These are phyloP conservation scores for Trichoderma virens DNA, from an alignment of 495 filamentous ascomycete genomes.

Conservation along the genomic window DNA sequence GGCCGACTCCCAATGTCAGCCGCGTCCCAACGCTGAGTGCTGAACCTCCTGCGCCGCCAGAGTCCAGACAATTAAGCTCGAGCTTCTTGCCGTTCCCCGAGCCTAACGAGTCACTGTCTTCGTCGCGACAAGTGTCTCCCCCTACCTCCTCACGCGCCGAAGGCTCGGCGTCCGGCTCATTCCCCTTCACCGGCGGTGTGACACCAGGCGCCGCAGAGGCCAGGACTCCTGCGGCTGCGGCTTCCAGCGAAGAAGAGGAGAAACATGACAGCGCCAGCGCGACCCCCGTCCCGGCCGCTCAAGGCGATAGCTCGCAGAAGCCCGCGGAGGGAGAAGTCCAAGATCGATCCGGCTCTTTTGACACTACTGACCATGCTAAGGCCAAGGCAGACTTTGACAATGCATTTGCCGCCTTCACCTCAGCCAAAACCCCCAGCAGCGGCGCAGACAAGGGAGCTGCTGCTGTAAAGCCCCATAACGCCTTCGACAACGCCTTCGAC, in stretches of 20 bases:
- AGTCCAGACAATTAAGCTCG: conserved; percentile 66
- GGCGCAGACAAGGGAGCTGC: neutral
- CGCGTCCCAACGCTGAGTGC: conserved; percentile 36
- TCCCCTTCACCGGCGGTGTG: neutral
- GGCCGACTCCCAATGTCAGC: conserved; percentile 48
- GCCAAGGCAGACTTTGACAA: conserved; percentile 30
- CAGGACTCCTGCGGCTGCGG: neutral
- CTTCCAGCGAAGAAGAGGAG: conserved; percentile 20
- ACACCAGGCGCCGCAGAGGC: neutral
- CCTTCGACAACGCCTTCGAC: conserved; percentile 27
- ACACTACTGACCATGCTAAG: conserved; percentile 45
- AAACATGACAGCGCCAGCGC: conserved; percentile 10
- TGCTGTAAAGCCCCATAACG: neutral
- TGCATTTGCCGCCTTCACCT: conserved; percentile 38
- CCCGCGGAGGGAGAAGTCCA: conserved; percentile 9
- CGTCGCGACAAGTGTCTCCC: conserved; percentile 75
- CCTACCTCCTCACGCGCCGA: conserved; percentile 46
- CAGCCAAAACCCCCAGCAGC: conserved; percentile 14
- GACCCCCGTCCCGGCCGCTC: conserved; percentile 6
- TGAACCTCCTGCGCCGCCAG: conserved; percentile 52
- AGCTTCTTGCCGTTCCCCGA: conserved; percentile 60
- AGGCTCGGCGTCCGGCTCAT: conserved; percentile 4
- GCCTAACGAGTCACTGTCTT: conserved; percentile 58
- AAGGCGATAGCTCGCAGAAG: neutral
- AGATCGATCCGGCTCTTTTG: conserved; percentile 45